These are phyloP conservation scores for Irpex rosettiformis DNA, from an alignment of 1,284 basidiomycete species.

Conservation along the genomic window DNA sequence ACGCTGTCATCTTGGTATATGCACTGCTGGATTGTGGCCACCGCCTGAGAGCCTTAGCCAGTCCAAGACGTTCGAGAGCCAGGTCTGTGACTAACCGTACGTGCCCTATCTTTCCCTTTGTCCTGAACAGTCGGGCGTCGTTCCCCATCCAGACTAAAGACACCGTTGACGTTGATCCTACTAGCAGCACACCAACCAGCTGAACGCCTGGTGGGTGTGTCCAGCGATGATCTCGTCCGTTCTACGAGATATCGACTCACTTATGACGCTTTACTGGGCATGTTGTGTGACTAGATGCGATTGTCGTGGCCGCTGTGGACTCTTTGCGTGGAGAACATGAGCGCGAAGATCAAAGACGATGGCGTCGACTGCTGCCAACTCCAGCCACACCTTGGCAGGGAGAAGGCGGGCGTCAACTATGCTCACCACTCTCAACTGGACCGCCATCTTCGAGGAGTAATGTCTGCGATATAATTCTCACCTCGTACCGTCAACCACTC, in stretches of 20 bases:
- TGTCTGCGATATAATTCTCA: constrained; percentile 16
- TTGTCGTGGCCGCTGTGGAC: not conserved
- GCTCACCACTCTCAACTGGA: constrained; percentile 8
- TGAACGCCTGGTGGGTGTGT: too few relatives aligned
- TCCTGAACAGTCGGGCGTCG: not conserved
- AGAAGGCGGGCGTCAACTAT: not conserved
- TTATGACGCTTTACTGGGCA: not conserved
- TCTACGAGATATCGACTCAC: not conserved
- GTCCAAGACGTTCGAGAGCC: not conserved
- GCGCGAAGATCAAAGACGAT: not conserved
- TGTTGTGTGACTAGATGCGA: not conserved
- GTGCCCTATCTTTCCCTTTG: not conserved
- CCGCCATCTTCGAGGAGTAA: constrained; percentile 11
- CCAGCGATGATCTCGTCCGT: not conserved
- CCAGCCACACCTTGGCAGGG: too few relatives aligned
- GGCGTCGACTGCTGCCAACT: not conserved
- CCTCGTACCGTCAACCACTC: not conserved
- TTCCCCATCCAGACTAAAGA: not conserved
- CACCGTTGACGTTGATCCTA: not conserved
- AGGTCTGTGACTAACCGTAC: not conserved
- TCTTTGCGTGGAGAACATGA: not conserved
- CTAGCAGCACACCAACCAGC: too few relatives aligned
- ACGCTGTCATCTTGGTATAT: too few relatives aligned
- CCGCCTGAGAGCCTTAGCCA: not conserved
- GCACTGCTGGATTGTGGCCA: too few relatives aligned